These are phyloP conservation scores for Hymenoscyphus albidus DNA, from an alignment of 2,329 filamentous ascomycete species.

Conservation along the genomic window DNA sequence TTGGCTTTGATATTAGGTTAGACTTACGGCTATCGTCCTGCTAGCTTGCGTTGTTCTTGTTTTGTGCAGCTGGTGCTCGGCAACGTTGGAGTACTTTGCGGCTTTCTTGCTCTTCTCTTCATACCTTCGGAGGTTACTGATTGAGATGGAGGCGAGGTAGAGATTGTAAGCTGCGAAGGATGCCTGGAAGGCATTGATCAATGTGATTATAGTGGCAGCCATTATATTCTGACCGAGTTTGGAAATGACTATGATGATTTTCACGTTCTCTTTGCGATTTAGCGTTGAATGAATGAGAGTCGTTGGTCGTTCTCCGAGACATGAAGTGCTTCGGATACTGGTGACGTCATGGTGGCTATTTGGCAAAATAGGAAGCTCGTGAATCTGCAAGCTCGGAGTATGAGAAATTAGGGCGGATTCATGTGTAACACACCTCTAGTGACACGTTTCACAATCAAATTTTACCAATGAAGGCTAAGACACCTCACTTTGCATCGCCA, in stretches of 20 bases:
- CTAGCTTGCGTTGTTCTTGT: slow-evolving; percentile 43
- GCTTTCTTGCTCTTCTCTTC: slow-evolving; percentile 43
- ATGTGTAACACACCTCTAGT: too few species aligned
- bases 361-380: not conserved
- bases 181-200: slow-evolving; percentile 39
- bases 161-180: slow-evolving; percentile 41
- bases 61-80: slow-evolving; percentile 40
- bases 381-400: not conserved
- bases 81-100: slow-evolving; percentile 43
- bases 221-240: not conserved
- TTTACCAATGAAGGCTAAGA: too few species aligned
- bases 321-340: not conserved
- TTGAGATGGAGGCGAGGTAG: slow-evolving; percentile 41
- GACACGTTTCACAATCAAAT: too few species aligned
- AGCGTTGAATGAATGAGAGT: too few species aligned
- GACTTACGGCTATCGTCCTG: slow-evolving; percentile 38
- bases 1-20: slow-evolving; percentile 7
- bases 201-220: slow-evolving; percentile 10
- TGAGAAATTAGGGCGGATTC: too few species aligned
- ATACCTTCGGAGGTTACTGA: slow-evolving; percentile 43
- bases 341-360: slow-evolving; percentile 1
- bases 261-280: too few species aligned
- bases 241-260: not conserved
- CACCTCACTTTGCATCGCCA: too few species aligned
- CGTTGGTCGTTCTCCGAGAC: too few species aligned